These are phyloP conservation scores for Calonectria montana DNA, from an alignment of 2,329 filamentous ascomycete species.

Conservation along the genomic window DNA sequence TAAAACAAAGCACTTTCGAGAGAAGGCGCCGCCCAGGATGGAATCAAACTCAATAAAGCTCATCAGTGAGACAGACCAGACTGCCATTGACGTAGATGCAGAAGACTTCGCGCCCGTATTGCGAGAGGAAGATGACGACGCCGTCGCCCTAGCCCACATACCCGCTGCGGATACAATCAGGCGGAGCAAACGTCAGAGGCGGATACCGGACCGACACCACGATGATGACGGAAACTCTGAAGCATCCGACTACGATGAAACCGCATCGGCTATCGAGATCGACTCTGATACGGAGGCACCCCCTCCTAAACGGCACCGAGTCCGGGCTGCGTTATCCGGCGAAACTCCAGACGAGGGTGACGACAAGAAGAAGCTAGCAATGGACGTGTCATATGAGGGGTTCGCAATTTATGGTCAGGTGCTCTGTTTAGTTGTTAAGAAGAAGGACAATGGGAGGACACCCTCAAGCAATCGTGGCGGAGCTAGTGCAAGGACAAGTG, in stretches of 20 bases:
- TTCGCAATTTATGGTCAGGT: constrained; percentile 96
- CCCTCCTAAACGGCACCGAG: constrained; percentile 59
- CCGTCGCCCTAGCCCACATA: constrained; percentile 49
- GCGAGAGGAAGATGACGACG: constrained; percentile 61
- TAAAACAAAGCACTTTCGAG: constrained; percentile 83
- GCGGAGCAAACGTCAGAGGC: constrained; percentile 46
- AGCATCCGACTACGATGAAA: constrained; percentile 49
- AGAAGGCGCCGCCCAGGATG: constrained; percentile 63
- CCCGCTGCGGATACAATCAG: constrained; percentile 39
- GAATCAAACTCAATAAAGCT: constrained; percentile 73
- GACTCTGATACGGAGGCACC: constrained; percentile 54
- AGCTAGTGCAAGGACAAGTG: constrained; percentile 41
- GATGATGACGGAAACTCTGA: constrained; percentile 48
- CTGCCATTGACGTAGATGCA: constrained; percentile 64
- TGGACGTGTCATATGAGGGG: constrained; percentile 92
- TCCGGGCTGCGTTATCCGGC: constrained; percentile 39
- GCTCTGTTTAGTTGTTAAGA: constrained; percentile 88
- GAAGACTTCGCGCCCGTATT: constrained; percentile 51
- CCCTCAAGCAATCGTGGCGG: constrained; percentile 45
- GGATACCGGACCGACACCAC: constrained; percentile 42
- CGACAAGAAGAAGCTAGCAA: constrained; percentile 90
- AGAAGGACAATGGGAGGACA: constrained; percentile 69
- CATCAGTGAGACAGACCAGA: constrained; percentile 65
- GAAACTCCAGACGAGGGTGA: constrained; percentile 56
- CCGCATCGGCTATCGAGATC: constrained; percentile 50